Percentiles rank a stretch among this genome's conserved stretches.
Conservation (phyloP, 768 basidiomycete genomes). For the Pleurotus sapidus region DNA sequence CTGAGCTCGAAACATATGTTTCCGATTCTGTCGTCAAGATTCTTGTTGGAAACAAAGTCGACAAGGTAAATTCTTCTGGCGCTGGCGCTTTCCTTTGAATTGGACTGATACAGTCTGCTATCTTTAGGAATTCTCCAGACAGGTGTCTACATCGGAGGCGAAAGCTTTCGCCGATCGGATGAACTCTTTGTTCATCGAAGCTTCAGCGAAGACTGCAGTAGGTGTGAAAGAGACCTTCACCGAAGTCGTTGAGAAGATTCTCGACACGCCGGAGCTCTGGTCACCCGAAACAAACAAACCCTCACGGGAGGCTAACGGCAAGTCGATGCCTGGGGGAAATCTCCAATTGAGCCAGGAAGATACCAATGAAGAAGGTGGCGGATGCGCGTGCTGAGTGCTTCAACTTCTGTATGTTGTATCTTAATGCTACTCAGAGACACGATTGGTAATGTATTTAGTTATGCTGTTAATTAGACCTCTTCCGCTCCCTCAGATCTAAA, state of each 20-base stretch:
- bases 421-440: background rate
- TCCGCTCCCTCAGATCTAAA: too few relatives aligned
- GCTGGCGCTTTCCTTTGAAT: background rate
- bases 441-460: background rate
- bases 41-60: conserved; percentile 92
- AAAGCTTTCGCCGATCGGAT: conserved; percentile 78
- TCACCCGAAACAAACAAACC: conserved; percentile 14
- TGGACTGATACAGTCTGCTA: background rate
- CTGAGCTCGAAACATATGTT: conserved; percentile 93
- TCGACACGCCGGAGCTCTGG: conserved; percentile 86
- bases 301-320: background rate
- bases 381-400: background rate
- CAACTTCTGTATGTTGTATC: background rate
- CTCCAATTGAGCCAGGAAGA: conserved; percentile 1
- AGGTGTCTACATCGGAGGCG: conserved; percentile 79
- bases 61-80: conserved; percentile 56
- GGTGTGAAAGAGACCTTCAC: conserved; percentile 73
- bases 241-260: conserved; percentile 77
- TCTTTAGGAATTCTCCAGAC: conserved; percentile 81
- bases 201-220: conserved; percentile 87
- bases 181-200: conserved; percentile 86
- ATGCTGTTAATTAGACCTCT: background rate
- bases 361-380: background rate
- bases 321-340: background rate
- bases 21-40: conserved; percentile 86